A percentile compares a stretch with the other conserved stretches of the same genome.
Evolutionary conservation across 495 filamentous ascomycete genomes (phyloP).

Genomic region (Hypoxylon subgilvum): DNA sequence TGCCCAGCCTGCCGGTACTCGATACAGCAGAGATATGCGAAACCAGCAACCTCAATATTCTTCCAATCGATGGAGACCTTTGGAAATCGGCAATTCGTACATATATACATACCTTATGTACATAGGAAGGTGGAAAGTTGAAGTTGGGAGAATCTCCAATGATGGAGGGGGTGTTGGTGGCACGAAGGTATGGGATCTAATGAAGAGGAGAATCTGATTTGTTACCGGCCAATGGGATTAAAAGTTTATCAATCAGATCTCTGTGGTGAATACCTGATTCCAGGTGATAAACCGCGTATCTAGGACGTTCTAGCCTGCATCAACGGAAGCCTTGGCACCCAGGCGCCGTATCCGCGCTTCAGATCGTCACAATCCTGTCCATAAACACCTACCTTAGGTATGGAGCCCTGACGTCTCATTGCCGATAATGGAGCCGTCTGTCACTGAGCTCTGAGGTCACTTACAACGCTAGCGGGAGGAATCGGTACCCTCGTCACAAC

Average conservation of each 20-base stretch:
- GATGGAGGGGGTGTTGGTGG: neutral
- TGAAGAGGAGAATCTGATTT: conserved; percentile 11
- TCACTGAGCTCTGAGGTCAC: conserved; percentile 11
- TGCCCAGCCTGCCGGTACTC: conserved; percentile 32
- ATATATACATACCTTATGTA: too few relatives aligned
- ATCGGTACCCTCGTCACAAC: conserved; percentile 5
- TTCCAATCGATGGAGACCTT: neutral
- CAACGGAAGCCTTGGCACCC: conserved; percentile 16
- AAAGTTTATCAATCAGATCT: conserved; percentile 19
- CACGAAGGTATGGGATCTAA: conserved; percentile 12
- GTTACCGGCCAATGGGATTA: conserved; percentile 20
- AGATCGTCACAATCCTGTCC: conserved; percentile 32
- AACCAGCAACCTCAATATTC: conserved; percentile 4
- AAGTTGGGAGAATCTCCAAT: neutral
- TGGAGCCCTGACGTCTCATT: conserved; percentile 31
- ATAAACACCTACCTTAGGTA: neutral
- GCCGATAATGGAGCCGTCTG: conserved; percentile 28
- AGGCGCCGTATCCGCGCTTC: conserved; percentile 23
- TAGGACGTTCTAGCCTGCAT: conserved; percentile 26
- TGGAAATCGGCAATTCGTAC: conserved; percentile 33
- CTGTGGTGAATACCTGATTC: conserved; percentile 4
- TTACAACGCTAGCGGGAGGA: neutral
- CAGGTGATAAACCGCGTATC: conserved; percentile 8
- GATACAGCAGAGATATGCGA: conserved; percentile 33
- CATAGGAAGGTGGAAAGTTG: too few relatives aligned